Conservation (phyloP, 1,284 basidiomycete genomes). For the Puccinia polysora region DNA sequence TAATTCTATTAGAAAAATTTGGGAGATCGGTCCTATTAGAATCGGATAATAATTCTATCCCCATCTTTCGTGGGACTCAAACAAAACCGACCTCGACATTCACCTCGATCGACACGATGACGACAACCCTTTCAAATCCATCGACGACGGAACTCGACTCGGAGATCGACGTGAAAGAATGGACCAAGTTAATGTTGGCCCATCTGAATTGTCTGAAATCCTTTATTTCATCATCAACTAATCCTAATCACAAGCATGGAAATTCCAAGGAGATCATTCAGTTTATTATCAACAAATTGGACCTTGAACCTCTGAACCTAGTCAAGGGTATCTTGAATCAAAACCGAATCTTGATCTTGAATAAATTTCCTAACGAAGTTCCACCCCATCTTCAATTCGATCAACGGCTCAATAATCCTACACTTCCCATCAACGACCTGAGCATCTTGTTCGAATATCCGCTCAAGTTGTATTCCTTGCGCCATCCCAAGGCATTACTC, state of each 20-base stretch:
- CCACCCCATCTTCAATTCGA: background rate
- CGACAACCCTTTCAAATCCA: background rate
- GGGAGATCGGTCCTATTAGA: conserved; percentile 13
- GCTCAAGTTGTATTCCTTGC: conserved; percentile 15
- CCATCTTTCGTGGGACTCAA: conserved; percentile 14
- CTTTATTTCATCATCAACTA: background rate
- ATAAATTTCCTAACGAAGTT: conserved; percentile 11
- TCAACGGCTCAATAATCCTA: background rate
- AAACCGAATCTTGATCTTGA: conserved; percentile 3
- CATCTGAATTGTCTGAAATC: conserved; percentile 24
- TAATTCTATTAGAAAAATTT: conserved; percentile 15
- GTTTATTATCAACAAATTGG: conserved; percentile 22
- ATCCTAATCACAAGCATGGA: background rate
- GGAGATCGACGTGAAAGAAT: conserved; percentile 12
- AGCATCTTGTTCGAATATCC: conserved; percentile 21
- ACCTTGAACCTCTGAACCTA: conserved; percentile 1
- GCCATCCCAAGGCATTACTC: conserved; percentile 22
- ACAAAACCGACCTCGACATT: background rate
- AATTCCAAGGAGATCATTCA: background rate
- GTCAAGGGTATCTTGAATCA: background rate
- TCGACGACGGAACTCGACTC: background rate
- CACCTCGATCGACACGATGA: background rate
- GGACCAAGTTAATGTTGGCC: conserved; percentile 1
- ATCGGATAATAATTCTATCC: conserved; percentile 11
- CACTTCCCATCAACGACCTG: background rate